Percentiles rank a stretch among this genome's conserved stretches.
These are phyloP conservation scores for Coprinopsis marcescibilis DNA, from an alignment of 768 basidiomycete species.

Conservation along the genomic window DNA sequence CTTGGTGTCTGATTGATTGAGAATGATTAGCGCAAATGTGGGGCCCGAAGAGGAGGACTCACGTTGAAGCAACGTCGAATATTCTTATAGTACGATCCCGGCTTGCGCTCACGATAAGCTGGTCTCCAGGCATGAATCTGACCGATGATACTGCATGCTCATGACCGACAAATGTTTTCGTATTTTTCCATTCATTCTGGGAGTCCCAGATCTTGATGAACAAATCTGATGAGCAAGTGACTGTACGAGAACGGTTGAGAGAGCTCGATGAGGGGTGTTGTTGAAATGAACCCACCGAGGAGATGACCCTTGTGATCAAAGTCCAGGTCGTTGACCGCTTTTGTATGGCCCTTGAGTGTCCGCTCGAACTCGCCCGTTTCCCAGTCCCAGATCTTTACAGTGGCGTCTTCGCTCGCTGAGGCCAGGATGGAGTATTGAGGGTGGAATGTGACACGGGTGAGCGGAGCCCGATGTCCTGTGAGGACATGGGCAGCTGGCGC, in stretches of 20 bases:
- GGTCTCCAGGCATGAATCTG: conserved; percentile 80
- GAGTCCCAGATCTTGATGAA: conserved; percentile 93
- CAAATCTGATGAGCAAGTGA: conserved; percentile 75
- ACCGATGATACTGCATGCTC: conserved; percentile 89
- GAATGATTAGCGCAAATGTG: background rate
- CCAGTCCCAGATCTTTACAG: conserved; percentile 95
- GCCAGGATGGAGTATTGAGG: conserved; percentile 79
- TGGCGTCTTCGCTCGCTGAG: conserved; percentile 84
- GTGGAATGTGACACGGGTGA: conserved; percentile 81
- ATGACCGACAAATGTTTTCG: conserved; percentile 81
- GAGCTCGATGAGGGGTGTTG: background rate
- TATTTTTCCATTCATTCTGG: conserved; percentile 85
- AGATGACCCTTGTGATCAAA: conserved; percentile 83
- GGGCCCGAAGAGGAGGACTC: conserved; percentile 22
- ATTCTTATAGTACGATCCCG: conserved; percentile 81
- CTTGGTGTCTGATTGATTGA: conserved; percentile 50
- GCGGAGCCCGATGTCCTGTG: conserved; percentile 67
- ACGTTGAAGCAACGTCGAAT: conserved; percentile 87
- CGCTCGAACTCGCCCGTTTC: conserved; percentile 91
- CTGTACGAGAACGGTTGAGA: conserved; percentile 18
- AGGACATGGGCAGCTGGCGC: conserved; percentile 77
- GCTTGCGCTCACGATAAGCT: conserved; percentile 79
- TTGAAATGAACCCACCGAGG: conserved; percentile 47
- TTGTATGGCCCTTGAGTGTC: conserved; percentile 89
- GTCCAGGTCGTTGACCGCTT: conserved; percentile 80